phyloP scores from a whole-genome alignment of 345 rosid genomes.

The Nasturtium officinale region DNA sequence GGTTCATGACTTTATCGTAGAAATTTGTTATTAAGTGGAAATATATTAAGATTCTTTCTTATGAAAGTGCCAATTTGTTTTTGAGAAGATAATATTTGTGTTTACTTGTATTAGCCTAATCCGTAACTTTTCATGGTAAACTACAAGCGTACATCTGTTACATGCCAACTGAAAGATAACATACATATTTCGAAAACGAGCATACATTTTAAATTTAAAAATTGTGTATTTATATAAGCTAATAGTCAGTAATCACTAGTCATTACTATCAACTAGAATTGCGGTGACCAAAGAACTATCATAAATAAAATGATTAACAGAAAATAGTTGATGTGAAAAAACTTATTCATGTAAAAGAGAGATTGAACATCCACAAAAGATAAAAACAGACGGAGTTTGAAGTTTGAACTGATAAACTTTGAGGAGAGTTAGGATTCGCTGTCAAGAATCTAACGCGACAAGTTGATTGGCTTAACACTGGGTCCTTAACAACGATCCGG shows the following conservation, averaged over 20 bases:
- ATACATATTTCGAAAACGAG: neutral
- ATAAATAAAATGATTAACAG: conserved; percentile 5
- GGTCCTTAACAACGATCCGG: conserved; percentile 13
- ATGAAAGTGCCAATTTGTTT: neutral
- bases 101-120: neutral
- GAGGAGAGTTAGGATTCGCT: conserved; percentile 46
- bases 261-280: neutral
- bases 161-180: neutral
- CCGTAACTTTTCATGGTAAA: neutral
- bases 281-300: neutral
- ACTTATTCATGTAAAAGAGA: neutral
- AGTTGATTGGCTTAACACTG: conserved; percentile 28
- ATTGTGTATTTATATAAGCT: neutral
- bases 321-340: conserved; percentile 4
- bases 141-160: neutral
- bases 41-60: neutral
- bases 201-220: neutral
- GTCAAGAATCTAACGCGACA: conserved; percentile 45
- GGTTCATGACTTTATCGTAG: too few relatives aligned
- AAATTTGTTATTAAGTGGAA: neutral
- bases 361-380: neutral
- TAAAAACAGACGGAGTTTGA: neutral
- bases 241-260: neutral
- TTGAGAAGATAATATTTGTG: neutral
- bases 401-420: conserved; percentile 30